Evolutionary conservation across 164 flowering plant species (phyloP).

Genomic region (Berberis thunbergii): DNA sequence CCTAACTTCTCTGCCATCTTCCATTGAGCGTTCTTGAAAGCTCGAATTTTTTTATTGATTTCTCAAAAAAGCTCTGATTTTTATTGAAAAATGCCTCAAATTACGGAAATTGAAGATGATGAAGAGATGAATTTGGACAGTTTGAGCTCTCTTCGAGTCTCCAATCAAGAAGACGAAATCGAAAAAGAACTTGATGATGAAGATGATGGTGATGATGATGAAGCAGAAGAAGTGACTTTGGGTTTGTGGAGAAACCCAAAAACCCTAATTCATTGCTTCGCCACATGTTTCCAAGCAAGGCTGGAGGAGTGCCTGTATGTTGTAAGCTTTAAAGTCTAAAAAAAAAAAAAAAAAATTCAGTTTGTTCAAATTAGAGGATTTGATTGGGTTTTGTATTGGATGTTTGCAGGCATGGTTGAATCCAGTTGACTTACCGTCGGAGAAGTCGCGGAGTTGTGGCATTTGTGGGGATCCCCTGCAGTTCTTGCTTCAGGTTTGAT

Average conservation of each 20-base stretch:
- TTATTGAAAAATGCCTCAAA: background rate
- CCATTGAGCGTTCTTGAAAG: no score
- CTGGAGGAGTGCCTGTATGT: conserved; percentile 78
- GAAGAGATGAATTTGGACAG: background rate
- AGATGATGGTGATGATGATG: conserved; percentile 45
- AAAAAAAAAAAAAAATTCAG: background rate
- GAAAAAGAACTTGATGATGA: conserved; percentile 25
- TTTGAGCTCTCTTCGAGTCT: conserved; percentile 23
- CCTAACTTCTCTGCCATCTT: no score
- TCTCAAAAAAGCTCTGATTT: no score
- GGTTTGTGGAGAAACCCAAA: conserved; percentile 67
- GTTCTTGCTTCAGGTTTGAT: conserved; percentile 75
- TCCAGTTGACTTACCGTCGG: conserved; percentile 67
- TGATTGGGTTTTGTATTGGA: background rate
- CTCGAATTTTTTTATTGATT: no score
- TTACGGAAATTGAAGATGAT: background rate
- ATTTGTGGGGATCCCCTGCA: conserved; percentile 72
- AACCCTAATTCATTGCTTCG: conserved; percentile 45
- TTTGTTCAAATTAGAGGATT: background rate
- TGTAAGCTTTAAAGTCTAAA: background rate
- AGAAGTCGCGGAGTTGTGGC: conserved; percentile 48
- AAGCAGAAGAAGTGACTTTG: conserved; percentile 30
- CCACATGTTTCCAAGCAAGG: conserved; percentile 78
- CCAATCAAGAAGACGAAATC: conserved; percentile 23
- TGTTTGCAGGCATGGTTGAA: conserved; percentile 80